Percentiles rank a stretch among this genome's conserved stretches.
These are phyloP conservation scores for Termitomyces sp. DNA, from an alignment of 768 basidiomycete species.

Conservation along the genomic window DNA sequence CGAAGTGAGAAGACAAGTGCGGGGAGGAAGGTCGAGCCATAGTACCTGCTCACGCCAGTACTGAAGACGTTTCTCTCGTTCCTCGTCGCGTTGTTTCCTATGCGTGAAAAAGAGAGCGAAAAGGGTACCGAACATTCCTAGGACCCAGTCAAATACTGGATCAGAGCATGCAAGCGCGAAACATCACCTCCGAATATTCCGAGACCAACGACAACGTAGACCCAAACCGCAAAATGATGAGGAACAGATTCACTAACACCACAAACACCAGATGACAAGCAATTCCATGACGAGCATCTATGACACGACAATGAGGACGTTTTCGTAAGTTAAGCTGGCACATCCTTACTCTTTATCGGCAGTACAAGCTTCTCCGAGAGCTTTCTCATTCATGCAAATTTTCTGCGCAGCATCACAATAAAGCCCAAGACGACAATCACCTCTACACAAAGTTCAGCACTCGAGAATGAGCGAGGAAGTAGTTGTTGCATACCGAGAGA, in stretches of 20 bases:
- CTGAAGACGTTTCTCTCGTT: slow-evolving; percentile 80
- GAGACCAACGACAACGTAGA: slow-evolving; percentile 68
- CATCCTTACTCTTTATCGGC: slow-evolving; percentile 45
- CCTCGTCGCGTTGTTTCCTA: slow-evolving; percentile 64
- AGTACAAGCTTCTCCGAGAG: slow-evolving; percentile 53
- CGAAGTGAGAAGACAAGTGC: not conserved
- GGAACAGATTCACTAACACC: slow-evolving; percentile 56
- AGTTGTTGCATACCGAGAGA: slow-evolving; percentile 58
- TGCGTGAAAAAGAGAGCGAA: slow-evolving; percentile 68
- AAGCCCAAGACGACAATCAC: slow-evolving; percentile 66
- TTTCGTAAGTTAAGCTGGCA: not conserved
- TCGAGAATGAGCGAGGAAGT: not conserved
- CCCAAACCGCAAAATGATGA: slow-evolving; percentile 59
- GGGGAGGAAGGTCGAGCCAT: not conserved
- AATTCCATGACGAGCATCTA: slow-evolving; percentile 79
- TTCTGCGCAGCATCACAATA: slow-evolving; percentile 69
- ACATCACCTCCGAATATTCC: slow-evolving; percentile 69
- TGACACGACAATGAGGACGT: not conserved
- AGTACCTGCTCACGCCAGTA: slow-evolving; percentile 87
- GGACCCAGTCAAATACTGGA: not conserved
- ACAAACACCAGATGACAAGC: slow-evolving; percentile 57
- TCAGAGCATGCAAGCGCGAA: not conserved
- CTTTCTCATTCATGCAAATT: slow-evolving; percentile 58
- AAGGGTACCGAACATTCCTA: slow-evolving; percentile 76
- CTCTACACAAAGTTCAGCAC: slow-evolving; percentile 32